Evolutionary conservation across 768 basidiomycete genomes (phyloP), one percentile per base, ranked within the genome.

Genomic region (Rhodotorula babjevae): DNA sequence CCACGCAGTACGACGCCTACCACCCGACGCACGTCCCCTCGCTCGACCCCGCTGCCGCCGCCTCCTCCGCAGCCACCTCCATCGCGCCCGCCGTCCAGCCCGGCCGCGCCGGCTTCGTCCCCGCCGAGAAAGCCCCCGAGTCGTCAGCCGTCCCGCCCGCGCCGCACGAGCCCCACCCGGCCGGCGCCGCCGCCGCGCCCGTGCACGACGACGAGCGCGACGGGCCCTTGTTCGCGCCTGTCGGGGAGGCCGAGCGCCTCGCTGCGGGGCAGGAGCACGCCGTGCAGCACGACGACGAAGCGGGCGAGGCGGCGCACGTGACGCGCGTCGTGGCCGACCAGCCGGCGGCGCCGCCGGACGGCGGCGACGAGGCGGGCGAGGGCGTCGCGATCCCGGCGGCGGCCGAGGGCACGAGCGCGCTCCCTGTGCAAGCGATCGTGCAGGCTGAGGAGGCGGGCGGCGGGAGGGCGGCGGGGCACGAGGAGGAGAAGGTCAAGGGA

Each of bases 1-100:
- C n/a, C 12, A 61, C 71, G 16, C 67, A 73, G n/a, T 73, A 73
- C 58, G 31, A 61, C 63, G 67, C 72, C 8, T 61, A 72, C 50
- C 50, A 52, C 50, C 50, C 50, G 36, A 14, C 47, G 31, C 9
- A 58, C 33, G 7, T 21, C 19, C 23, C 33, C 33, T 55, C 58
- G 6, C 11, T 36, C 46, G 31, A 2, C 27, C 21, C 27, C 1
- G 19, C 4, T n/a, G 49, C 2, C 29, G 11, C 61, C n/a, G n/a
- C n/a, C n/a, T n/a, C n/a, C 15, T 6, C 8, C 12, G 25, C 62
- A 14, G 27, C 63, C 21, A 12, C 63, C 15, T 23, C 60, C 7
- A 31, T 66, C 53, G 60, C 60, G 8, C 31, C 44, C 36, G 47
- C 44, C 0, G 55, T 69, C 36, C 64, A 73, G 60, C 72, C 72